phyloP scores from a whole-genome alignment of 345 rosid genomes.

The Hibiscus tridactylites region DNA sequence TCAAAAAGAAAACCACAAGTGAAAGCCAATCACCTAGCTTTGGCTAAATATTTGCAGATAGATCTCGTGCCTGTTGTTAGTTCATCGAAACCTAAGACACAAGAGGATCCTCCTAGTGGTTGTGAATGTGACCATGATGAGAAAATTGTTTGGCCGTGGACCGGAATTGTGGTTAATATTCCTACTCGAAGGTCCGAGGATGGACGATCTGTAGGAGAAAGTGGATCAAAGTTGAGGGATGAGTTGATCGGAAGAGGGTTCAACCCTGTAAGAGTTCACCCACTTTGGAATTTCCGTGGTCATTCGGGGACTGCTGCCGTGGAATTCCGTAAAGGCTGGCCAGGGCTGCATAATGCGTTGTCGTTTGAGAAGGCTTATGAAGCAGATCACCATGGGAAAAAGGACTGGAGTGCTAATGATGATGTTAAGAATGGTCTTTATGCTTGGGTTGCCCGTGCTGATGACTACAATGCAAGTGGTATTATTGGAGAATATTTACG shows the following conservation, averaged over 20 bases:
- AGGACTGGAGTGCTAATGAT: constrained; percentile 44
- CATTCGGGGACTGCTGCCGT: constrained; percentile 81
- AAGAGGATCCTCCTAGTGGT: constrained; percentile 20
- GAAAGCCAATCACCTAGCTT: constrained; percentile 80
- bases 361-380: constrained; percentile 80
- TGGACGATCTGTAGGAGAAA: constrained; percentile 64
- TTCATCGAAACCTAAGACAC: constrained; percentile 22
- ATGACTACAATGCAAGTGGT: constrained; percentile 57
- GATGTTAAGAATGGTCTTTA: constrained; percentile 49
- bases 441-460: constrained; percentile 92
- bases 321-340: constrained; percentile 87
- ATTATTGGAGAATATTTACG: constrained; percentile 68
- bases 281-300: constrained; percentile 76
- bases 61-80: constrained; percentile 32
- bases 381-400: constrained; percentile 73
- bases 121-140: constrained; percentile 53
- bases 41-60: constrained; percentile 58
- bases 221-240: constrained; percentile 82
- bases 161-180: constrained; percentile 73
- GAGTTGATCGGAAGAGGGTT: constrained; percentile 68
- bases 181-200: constrained; percentile 56
- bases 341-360: constrained; percentile 80
- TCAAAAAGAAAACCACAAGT: constrained; percentile 57
- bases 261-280: constrained; percentile 72
- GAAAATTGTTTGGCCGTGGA: constrained; percentile 83